Evolutionary conservation across 164 flowering plant genomes (phyloP).

Genomic region (Macadamia tetraphylla): DNA sequence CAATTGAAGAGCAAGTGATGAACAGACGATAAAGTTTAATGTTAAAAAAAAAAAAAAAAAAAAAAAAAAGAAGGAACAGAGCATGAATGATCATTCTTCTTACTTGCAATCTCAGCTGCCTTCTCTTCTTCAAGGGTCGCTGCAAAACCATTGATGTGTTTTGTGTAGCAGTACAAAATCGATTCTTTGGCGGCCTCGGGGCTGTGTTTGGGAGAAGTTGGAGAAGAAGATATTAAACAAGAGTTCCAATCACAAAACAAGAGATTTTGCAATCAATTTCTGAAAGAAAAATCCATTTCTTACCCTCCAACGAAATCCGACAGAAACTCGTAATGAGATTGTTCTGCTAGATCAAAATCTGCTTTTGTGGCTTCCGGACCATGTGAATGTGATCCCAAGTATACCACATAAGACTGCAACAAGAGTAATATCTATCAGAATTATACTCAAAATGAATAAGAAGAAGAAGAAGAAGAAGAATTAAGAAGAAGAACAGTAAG

Average conservation of each 20-base stretch:
- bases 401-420: no score
- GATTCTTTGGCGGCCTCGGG: slow-evolving; percentile 14
- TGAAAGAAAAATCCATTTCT: no score
- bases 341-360: no score
- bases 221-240: no score
- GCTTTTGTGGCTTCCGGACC: no score
- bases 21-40: no score
- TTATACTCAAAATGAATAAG: no score
- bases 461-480: not conserved
- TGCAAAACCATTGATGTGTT: not conserved
- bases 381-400: no score
- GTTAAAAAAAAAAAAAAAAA: not conserved
- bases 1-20: not conserved
- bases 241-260: not conserved
- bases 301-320: slow-evolving; percentile 14
- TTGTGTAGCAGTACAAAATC: slow-evolving; percentile 16
- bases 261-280: not conserved
- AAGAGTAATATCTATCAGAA: no score
- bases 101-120: slow-evolving; percentile 5
- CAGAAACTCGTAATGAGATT: no score
- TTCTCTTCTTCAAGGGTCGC: no score
- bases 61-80: not conserved
- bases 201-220: not conserved
- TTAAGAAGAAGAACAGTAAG: no score
- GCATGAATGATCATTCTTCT: not conserved